Base-by-base conservation (phyloP, 2,329 filamentous ascomycete genomes). In the Calonectria montana region DNA sequence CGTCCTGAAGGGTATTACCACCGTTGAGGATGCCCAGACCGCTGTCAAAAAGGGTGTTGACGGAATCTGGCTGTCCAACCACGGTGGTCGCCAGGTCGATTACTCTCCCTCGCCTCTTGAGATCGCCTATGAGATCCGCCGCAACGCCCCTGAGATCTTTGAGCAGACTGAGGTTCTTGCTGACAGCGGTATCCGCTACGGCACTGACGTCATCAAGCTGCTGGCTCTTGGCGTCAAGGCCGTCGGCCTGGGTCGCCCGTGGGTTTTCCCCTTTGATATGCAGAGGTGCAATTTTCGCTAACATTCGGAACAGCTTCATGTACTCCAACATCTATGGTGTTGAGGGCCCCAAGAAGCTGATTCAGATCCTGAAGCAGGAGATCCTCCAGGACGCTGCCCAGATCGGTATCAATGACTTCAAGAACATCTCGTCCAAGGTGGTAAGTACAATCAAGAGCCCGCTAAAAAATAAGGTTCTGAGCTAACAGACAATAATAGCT, bases 291-390 rank as follows among this genome's bases (percentile, higher is more conserved):
- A 3, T 7, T 2, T 1, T 50, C 70, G 13, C 74, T 21, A 3
- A 25, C 1, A 15, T 16, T 0, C 3, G 18, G 21, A 31, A 7
- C 21, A 79, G 78, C 0, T 83, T 87, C 76, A 87, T 89, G 85
- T 89, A 84, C 76, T 83, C 86, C 61, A 88, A 88, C 74, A 78
- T 85, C 43, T 89, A 87, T 74, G 88, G 88, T 3, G 79, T 82
- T 5, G 83, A 84, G 25, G 88, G 88, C 25, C 87, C 89, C 3
- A 80, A 80, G 67, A 85, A 84, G 80, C 82, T 83, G 7, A 86
- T 88, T 65, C 77, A 85, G 64, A 84, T 89, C 23, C 79, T 89
- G 71, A 88, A 87, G 82, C 81, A 83, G 45, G 87, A 89, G 80
- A 82, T 88, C 35, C 67, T 79, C 29, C 72, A 77, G 2, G 83